A percentile compares a stretch with the other conserved stretches of the same genome.
phyloP scores from a whole-genome alignment of 2,329 filamentous ascomycete genomes.

The Aspergillus ochraceus region DNA sequence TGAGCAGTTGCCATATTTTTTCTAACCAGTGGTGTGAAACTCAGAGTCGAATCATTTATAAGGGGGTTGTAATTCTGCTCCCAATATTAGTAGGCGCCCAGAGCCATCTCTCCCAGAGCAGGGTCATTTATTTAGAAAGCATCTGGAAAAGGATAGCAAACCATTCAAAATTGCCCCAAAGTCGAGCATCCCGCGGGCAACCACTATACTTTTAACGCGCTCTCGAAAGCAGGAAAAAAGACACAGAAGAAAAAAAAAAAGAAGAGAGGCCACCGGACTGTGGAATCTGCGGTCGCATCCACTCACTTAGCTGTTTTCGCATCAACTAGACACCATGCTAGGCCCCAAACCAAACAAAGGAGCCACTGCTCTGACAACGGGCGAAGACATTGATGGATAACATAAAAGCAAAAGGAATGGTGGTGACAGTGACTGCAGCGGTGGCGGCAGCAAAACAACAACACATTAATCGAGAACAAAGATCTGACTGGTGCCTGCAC shows the following conservation, averaged over 20 bases:
- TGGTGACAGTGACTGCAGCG: neutral
- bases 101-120: neutral
- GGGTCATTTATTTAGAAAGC: neutral
- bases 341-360: neutral
- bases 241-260: neutral
- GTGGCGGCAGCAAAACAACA: neutral
- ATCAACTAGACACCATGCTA: neutral
- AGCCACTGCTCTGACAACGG: slow-evolving; percentile 2
- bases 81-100: neutral
- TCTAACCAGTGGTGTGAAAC: neutral
- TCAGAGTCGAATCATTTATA: neutral
- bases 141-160: neutral
- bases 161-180: neutral
- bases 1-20: slow-evolving; percentile 6
- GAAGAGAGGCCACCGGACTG: neutral
- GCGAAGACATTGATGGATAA: slow-evolving; percentile 1
- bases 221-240: neutral
- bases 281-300: neutral
- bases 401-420: neutral
- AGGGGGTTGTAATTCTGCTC: neutral
- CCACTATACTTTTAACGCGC: neutral
- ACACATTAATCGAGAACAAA: neutral
- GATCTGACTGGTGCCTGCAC: neutral
- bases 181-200: neutral
- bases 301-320: neutral